Evolutionary conservation across 2,329 filamentous ascomycete species (phyloP).

Genomic region (Colletotrichum sp.): DNA sequence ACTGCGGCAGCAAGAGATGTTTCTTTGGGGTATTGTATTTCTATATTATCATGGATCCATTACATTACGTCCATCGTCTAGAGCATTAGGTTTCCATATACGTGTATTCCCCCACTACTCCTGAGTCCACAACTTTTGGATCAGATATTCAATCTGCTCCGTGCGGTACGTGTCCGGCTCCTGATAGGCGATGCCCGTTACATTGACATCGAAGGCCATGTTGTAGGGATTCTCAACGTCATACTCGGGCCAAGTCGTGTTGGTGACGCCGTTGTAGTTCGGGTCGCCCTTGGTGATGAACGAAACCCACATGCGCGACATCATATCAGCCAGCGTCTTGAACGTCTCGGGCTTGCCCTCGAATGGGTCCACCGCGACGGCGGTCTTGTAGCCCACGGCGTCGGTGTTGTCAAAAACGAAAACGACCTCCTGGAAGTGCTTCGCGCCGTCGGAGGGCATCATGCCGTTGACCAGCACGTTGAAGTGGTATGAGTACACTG

Average conservation of each 20-base stretch:
- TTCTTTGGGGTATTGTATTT: background rate
- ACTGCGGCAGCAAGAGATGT: background rate
- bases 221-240: conserved; percentile 42
- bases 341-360: conserved; percentile 44
- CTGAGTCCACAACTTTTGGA: conserved; percentile 23
- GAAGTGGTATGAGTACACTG: conserved; percentile 61
- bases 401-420: conserved; percentile 56
- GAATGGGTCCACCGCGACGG: conserved; percentile 46
- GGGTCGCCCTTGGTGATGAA: conserved; percentile 53
- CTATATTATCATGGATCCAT: background rate
- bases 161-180: conserved; percentile 51
- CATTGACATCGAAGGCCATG: conserved; percentile 55
- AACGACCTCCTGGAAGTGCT: conserved; percentile 32
- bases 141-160: conserved; percentile 42
- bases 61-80: background rate
- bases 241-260: conserved; percentile 48
- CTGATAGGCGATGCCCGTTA: conserved; percentile 40
- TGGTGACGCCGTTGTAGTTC: conserved; percentile 28
- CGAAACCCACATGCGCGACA: conserved; percentile 56
- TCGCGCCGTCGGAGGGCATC: conserved; percentile 24
- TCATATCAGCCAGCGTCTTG: conserved; percentile 46
- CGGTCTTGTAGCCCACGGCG: conserved; percentile 52
- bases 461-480: conserved; percentile 35
- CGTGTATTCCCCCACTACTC: background rate
- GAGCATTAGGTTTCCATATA: background rate